phyloP scores from a whole-genome alignment of 2,329 filamentous ascomycete species.

The Rhytidhysteron rufulum region DNA sequence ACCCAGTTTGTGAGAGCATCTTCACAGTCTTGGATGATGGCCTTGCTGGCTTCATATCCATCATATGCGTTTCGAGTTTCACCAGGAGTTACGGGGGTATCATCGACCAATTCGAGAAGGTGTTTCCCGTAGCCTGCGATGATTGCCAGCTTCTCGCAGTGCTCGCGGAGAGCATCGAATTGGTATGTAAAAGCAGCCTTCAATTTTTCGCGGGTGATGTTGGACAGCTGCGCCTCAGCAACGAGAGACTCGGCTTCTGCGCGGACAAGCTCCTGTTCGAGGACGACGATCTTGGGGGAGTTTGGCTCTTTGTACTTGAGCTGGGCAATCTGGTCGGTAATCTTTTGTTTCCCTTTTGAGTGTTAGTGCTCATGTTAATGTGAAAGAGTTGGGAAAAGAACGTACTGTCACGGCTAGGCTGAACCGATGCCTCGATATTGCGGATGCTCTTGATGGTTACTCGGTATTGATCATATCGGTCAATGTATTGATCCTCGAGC shows the following conservation, averaged over 20 bases:
- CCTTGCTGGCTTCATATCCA: conserved; percentile 96
- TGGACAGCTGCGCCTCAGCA: conserved; percentile 94
- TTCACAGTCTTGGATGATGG: conserved; percentile 98
- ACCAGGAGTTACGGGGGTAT: conserved; percentile 93
- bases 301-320: conserved; percentile 99
- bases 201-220: conserved; percentile 99
- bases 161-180: conserved; percentile 94
- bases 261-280: conserved; percentile 97
- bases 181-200: conserved; percentile 98
- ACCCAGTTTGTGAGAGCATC: conserved; percentile 98
- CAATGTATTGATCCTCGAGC: conserved; percentile 96
- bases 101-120: conserved; percentile 92
- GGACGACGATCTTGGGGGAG: conserved; percentile 93
- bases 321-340: conserved; percentile 96
- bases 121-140: conserved; percentile 98
- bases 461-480: conserved; percentile 98
- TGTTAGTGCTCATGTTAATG: not conserved
- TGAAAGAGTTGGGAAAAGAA: conserved; percentile 10
- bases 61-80: conserved; percentile 96
- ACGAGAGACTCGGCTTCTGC: conserved; percentile 98
- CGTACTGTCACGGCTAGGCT: conserved; percentile 94
- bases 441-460: conserved; percentile 99
- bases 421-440: conserved; percentile 97
- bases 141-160: conserved; percentile 96
- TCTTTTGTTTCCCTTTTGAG: conserved; percentile 86